phyloP scores from a whole-genome alignment of 1,284 basidiomycete genomes.

The Tilletia walkeri region DNA sequence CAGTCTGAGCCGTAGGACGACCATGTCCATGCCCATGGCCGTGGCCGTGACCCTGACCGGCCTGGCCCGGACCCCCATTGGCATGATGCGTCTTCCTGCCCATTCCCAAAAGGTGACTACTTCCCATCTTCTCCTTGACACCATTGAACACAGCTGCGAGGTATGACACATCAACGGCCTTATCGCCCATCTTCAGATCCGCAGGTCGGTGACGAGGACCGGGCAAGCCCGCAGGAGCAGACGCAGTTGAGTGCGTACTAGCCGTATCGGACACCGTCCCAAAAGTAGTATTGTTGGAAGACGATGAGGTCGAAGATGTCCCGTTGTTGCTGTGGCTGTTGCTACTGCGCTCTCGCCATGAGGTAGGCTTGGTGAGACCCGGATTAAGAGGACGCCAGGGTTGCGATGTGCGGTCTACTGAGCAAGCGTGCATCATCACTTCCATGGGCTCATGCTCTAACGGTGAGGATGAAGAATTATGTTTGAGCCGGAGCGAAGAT shows the following conservation, averaged over 20 bases:
- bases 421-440: not conserved
- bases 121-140: not conserved
- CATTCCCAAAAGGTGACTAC: too few relatives aligned
- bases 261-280: not conserved
- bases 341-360: not conserved
- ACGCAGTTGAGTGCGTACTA: not conserved
- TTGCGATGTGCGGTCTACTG: not conserved
- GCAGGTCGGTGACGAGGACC: conserved; percentile 8
- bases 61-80: not conserved
- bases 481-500: too few relatives aligned
- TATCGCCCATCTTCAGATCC: not conserved
- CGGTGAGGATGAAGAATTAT: too few relatives aligned
- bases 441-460: not conserved
- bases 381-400: not conserved
- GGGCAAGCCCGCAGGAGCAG: conserved; percentile 1
- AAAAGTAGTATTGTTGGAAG: not conserved
- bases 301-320: not conserved
- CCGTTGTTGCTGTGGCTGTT: not conserved
- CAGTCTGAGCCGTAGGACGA: not conserved
- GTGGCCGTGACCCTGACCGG: not conserved
- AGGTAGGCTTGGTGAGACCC: not conserved
- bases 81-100: too few relatives aligned
- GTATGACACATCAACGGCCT: not conserved
- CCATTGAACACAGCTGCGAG: conserved; percentile 4
- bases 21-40: not conserved